A percentile compares a stretch with the other conserved stretches of the same genome.
Conservation (phyloP, 1,284 basidiomycete species). For the Pholiota adiposa region DNA sequence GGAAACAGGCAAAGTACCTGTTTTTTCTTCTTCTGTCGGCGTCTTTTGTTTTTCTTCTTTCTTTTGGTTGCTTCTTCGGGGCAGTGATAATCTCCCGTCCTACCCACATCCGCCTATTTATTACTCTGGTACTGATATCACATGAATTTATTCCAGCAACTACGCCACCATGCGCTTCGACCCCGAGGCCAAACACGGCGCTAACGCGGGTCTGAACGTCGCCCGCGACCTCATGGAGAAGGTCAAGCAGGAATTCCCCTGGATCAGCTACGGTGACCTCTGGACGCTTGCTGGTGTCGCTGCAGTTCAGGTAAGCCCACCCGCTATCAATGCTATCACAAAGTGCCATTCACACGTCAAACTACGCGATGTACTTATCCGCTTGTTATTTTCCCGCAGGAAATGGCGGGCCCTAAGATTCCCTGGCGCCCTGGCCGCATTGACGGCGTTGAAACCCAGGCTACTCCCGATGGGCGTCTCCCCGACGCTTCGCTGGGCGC, state of each 20-base stretch:
- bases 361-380: neutral
- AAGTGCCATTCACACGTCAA: neutral
- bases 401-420: constrained; percentile 83
- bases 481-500: constrained; percentile 88
- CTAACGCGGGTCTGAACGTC: constrained; percentile 86
- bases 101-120: no score
- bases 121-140: neutral
- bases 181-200: constrained; percentile 83
- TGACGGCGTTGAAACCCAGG: constrained; percentile 78
- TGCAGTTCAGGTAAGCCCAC: constrained; percentile 67
- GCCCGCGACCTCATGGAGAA: constrained; percentile 88
- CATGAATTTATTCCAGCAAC: constrained; percentile 57
- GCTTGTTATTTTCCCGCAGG: constrained; percentile 37
- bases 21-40: no score
- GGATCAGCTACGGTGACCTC: constrained; percentile 94
- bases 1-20: no score
- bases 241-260: constrained; percentile 84
- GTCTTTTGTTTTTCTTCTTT: no score
- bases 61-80: no score
- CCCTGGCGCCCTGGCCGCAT: constrained; percentile 91
- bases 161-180: constrained; percentile 96
- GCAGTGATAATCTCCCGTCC: no score
- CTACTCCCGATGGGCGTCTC: constrained; percentile 92
- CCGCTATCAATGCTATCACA: neutral
- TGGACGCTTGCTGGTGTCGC: constrained; percentile 92